A percentile compares a stretch with the other conserved stretches of the same genome.
These are phyloP conservation scores for Sabuloglossum arenarium DNA, from an alignment of 495 filamentous ascomycete genomes.

Conservation along the genomic window DNA sequence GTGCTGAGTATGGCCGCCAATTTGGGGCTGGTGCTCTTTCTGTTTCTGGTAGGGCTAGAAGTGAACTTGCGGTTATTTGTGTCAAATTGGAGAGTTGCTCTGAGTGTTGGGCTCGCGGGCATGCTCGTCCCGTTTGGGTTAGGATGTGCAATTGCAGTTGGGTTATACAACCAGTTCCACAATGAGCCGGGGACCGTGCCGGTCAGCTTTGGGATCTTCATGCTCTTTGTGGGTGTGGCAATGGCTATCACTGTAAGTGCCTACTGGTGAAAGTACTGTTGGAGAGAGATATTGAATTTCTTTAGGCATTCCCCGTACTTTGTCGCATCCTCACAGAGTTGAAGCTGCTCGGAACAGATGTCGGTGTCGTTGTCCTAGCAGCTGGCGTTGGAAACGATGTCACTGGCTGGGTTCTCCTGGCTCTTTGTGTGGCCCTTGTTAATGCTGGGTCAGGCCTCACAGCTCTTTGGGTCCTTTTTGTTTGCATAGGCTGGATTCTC, in stretches of 20 bases:
- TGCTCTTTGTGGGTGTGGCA: slow-evolving; percentile 86
- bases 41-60: slow-evolving; percentile 85
- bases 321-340: slow-evolving; percentile 89
- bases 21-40: slow-evolving; percentile 70
- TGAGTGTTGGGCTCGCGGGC: slow-evolving; percentile 63
- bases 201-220: slow-evolving; percentile 62
- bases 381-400: slow-evolving; percentile 95
- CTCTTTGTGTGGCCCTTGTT: slow-evolving; percentile 82
- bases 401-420: slow-evolving; percentile 82
- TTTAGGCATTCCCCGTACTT: slow-evolving; percentile 72
- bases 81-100: slow-evolving; percentile 69
- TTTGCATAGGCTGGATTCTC: slow-evolving; percentile 52
- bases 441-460: slow-evolving; percentile 72
- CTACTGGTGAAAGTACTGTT: neutral
- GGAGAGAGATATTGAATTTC: neutral
- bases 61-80: slow-evolving; percentile 73
- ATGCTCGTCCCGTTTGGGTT: slow-evolving; percentile 64
- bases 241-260: slow-evolving; percentile 61
- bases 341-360: slow-evolving; percentile 64
- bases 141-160: slow-evolving; percentile 63
- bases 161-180: slow-evolving; percentile 62
- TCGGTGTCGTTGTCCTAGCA: slow-evolving; percentile 79
- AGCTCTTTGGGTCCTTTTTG: slow-evolving; percentile 70
- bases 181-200: slow-evolving; percentile 36
- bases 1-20: slow-evolving; percentile 70